Percentiles rank a stretch among this genome's conserved stretches.
phyloP scores from a whole-genome alignment of 345 rosid genomes.

The Tarenaya hassleriana region DNA sequence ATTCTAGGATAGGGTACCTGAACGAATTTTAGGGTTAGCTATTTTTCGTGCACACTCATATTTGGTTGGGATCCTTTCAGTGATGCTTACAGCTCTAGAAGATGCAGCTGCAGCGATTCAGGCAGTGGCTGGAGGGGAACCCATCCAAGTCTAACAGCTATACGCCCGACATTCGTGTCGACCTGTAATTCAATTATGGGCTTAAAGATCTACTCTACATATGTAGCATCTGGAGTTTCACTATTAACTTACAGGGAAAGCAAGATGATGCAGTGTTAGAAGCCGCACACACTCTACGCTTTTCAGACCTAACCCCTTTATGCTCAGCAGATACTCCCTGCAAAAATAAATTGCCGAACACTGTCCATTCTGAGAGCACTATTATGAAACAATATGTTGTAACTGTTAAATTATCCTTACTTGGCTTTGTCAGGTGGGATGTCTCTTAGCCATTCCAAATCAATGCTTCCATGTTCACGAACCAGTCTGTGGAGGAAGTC shows the following conservation, averaged over 20 bases:
- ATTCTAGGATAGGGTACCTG: constrained; percentile 76
- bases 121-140: constrained; percentile 91
- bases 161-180: constrained; percentile 93
- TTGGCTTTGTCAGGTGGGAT: constrained; percentile 79
- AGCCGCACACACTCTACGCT: constrained; percentile 95
- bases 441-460: constrained; percentile 90
- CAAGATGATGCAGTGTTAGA: constrained; percentile 77
- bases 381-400: neutral
- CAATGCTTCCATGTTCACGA: constrained; percentile 57
- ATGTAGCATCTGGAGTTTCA: constrained; percentile 1
- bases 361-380: neutral
- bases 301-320: constrained; percentile 74
- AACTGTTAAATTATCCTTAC: constrained; percentile 37
- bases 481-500: constrained; percentile 68
- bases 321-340: constrained; percentile 75
- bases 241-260: constrained; percentile 69
- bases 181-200: constrained; percentile 35
- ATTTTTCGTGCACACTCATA: neutral
- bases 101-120: constrained; percentile 87
- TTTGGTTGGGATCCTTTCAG: neutral
- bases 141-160: constrained; percentile 95
- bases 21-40: neutral
- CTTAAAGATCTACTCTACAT: constrained; percentile 9
- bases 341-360: constrained; percentile 16
- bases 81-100: constrained; percentile 63